Evolutionary conservation across 495 filamentous ascomycete genomes (phyloP).

Genomic region (Penicillium waksmanii): DNA sequence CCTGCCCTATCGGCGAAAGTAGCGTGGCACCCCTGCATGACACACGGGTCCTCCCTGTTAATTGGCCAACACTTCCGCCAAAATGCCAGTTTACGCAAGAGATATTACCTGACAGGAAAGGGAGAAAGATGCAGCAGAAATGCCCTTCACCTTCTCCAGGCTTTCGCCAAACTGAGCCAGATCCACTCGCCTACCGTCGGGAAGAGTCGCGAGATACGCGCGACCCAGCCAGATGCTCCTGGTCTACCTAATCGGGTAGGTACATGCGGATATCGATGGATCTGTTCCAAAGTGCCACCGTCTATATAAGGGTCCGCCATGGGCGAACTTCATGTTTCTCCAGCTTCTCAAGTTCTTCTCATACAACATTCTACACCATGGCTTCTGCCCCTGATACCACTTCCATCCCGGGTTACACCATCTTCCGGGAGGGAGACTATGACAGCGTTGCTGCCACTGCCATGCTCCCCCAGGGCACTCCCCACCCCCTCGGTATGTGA

Average conservation of each 20-base stretch:
- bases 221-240: constrained; percentile 13
- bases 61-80: constrained; percentile 21
- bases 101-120: constrained; percentile 16
- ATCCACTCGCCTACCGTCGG: constrained; percentile 18
- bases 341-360: constrained; percentile 20
- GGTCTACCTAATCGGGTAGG: constrained; percentile 29
- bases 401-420: constrained; percentile 42
- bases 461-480: constrained; percentile 31
- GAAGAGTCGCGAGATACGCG: constrained; percentile 18
- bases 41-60: background rate
- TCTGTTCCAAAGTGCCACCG: constrained; percentile 17
- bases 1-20: constrained; percentile 19
- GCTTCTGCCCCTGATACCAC: constrained; percentile 41
- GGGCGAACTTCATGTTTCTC: constrained; percentile 8
- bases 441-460: constrained; percentile 38
- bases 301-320: constrained; percentile 25
- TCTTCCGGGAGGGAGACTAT: constrained; percentile 42
- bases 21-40: constrained; percentile 1
- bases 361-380: constrained; percentile 24
- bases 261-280: constrained; percentile 30
- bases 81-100: constrained; percentile 24
- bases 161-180: constrained; percentile 22
- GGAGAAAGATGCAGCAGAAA: background rate
- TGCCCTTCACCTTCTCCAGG: constrained; percentile 22
- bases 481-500: constrained; percentile 37